Evolutionary conservation across 306 rosid species (phyloP).

Genomic region (Cucurbita maxima): DNA sequence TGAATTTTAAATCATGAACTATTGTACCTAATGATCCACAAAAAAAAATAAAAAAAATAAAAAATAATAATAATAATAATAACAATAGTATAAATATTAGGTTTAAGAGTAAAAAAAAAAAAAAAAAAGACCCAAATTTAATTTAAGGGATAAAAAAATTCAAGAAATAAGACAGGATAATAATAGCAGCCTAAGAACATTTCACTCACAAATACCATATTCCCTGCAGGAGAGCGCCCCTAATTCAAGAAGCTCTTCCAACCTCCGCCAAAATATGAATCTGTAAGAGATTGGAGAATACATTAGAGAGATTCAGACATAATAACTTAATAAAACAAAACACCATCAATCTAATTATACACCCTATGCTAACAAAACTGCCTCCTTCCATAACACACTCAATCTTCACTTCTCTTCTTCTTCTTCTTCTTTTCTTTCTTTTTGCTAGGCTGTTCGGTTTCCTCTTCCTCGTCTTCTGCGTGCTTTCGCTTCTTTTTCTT

Average conservation of each 20-base stretch:
- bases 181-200: background rate
- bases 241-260: background rate
- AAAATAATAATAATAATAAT: too few species aligned
- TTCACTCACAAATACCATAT: constrained; percentile 2
- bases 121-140: background rate
- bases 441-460: constrained; percentile 26
- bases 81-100: too few species aligned
- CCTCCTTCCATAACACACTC: background rate
- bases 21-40: background rate
- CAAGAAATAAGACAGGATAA: background rate
- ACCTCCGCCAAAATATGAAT: background rate
- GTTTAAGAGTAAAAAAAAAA: too few species aligned
- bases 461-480: constrained; percentile 27
- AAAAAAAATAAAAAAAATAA: background rate
- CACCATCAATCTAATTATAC: constrained; percentile 14
- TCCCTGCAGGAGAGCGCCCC: background rate
- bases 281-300: background rate
- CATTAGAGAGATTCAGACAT: background rate
- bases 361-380: constrained; percentile 29
- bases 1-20: background rate
- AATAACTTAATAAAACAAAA: background rate
- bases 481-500: constrained; percentile 42
- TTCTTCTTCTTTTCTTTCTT: constrained; percentile 45
- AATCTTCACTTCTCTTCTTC: constrained; percentile 37
- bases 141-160: background rate